These are phyloP conservation scores for Neonectria punicea DNA, from an alignment of 2,329 filamentous ascomycete genomes.

Conservation along the genomic window DNA sequence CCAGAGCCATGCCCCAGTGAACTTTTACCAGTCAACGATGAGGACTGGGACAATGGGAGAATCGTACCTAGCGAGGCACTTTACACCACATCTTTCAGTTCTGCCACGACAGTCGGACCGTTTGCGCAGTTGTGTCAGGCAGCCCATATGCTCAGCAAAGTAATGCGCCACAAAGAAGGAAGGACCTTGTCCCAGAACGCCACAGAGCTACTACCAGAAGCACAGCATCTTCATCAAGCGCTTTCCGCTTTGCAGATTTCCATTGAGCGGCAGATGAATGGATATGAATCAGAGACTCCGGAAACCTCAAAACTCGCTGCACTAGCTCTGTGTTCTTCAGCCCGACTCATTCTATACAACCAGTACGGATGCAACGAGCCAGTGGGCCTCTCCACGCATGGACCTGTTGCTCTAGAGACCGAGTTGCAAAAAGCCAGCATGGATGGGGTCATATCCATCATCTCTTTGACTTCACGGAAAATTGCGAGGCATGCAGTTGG, in stretches of 20 bases:
- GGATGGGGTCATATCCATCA: slow-evolving; percentile 9
- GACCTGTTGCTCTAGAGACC: slow-evolving; percentile 24
- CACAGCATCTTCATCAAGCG: slow-evolving; percentile 26
- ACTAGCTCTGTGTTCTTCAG: slow-evolving; percentile 23
- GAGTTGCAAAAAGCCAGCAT: slow-evolving; percentile 29
- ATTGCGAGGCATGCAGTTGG: background rate
- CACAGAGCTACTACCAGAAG: slow-evolving; percentile 24
- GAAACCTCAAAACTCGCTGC: background rate
- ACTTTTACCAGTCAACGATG: slow-evolving; percentile 33
- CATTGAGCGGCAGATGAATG: background rate
- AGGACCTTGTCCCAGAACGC: slow-evolving; percentile 8
- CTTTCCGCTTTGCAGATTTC: slow-evolving; percentile 19
- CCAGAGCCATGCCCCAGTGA: slow-evolving; percentile 24
- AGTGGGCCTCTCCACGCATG: background rate
- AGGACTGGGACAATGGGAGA: slow-evolving; percentile 30
- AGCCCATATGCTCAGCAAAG: slow-evolving; percentile 34
- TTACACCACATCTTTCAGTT: slow-evolving; percentile 28
- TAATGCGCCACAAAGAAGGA: slow-evolving; percentile 21
- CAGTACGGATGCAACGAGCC: slow-evolving; percentile 34
- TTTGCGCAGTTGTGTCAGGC: slow-evolving; percentile 34
- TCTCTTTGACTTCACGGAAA: slow-evolving; percentile 2
- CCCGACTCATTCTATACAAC: slow-evolving; percentile 30
- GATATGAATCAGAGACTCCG: background rate
- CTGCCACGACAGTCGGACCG: slow-evolving; percentile 17
- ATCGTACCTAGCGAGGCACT: slow-evolving; percentile 31